Percentiles rank a stretch among this genome's conserved stretches.
Evolutionary conservation across 495 filamentous ascomycete species (phyloP).

Genomic region (Cercophora newfieldiana): DNA sequence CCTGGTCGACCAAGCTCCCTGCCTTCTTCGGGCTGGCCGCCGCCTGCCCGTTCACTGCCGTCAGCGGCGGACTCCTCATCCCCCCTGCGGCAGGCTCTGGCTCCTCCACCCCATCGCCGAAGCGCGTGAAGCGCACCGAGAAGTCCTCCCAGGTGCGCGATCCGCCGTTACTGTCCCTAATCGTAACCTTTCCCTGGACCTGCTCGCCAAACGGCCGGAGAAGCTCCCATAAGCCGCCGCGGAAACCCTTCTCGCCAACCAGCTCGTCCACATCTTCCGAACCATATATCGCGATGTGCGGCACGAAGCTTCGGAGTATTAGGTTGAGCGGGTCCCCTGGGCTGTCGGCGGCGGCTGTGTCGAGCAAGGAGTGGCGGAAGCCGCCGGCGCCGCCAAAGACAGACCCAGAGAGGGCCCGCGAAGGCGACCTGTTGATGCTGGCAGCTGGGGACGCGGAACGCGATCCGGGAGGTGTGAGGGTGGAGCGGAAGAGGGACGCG

Average conservation of each 20-base stretch:
- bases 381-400: constrained; percentile 44
- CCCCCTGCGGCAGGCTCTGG: constrained; percentile 40
- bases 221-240: constrained; percentile 76
- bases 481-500: constrained; percentile 59
- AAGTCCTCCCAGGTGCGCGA: constrained; percentile 87
- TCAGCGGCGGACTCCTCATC: constrained; percentile 35
- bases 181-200: constrained; percentile 81
- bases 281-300: constrained; percentile 79
- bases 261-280: constrained; percentile 82
- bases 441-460: constrained; percentile 59
- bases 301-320: constrained; percentile 81
- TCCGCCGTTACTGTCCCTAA: constrained; percentile 83
- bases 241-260: constrained; percentile 80
- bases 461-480: constrained; percentile 53
- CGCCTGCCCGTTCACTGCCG: constrained; percentile 28
- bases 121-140: constrained; percentile 76
- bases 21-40: constrained; percentile 8
- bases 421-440: constrained; percentile 50
- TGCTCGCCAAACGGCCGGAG: constrained; percentile 90
- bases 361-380: constrained; percentile 46
- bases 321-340: constrained; percentile 67
- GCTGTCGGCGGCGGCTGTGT: constrained; percentile 48
- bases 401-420: constrained; percentile 48
- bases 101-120: constrained; percentile 60
- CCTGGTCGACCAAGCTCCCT: constrained; percentile 31